A percentile compares a stretch with the other conserved stretches of the same genome.
phyloP scores from a whole-genome alignment of 2,329 filamentous ascomycete genomes.

The Fusarium lateritium region DNA sequence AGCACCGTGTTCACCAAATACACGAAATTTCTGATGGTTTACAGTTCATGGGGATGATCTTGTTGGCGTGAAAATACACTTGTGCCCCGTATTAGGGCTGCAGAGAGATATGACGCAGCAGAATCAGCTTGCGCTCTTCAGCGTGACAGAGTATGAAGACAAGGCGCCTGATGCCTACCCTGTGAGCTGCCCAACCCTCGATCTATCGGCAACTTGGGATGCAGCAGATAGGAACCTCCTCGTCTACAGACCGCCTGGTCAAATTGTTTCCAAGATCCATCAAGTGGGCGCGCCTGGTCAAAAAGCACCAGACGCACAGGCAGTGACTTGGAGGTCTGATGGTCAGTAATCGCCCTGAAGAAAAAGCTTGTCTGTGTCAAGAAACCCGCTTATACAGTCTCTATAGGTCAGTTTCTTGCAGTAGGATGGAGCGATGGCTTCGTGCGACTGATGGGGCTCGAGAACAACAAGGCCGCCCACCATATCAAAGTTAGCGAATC shows the following conservation, averaged over 20 bases:
- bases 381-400: not conserved
- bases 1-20: not conserved
- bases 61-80: not conserved
- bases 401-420: slow-evolving; percentile 79
- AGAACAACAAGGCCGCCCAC: slow-evolving; percentile 86
- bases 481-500: slow-evolving; percentile 71
- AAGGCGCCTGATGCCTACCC: slow-evolving; percentile 72
- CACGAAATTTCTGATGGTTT: not conserved
- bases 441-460: slow-evolving; percentile 82
- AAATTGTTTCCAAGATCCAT: slow-evolving; percentile 70
- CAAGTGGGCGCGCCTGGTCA: slow-evolving; percentile 59
- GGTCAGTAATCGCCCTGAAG: slow-evolving; percentile 64
- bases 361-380: not conserved
- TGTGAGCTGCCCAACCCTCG: slow-evolving; percentile 86
- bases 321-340: slow-evolving; percentile 76
- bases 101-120: slow-evolving; percentile 47
- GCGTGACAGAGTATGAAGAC: slow-evolving; percentile 71
- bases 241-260: slow-evolving; percentile 84
- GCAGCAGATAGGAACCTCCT: slow-evolving; percentile 77
- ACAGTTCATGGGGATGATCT: slow-evolving; percentile 10
- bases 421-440: slow-evolving; percentile 87
- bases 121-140: slow-evolving; percentile 62
- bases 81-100: slow-evolving; percentile 10
- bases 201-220: slow-evolving; percentile 81
- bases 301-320: slow-evolving; percentile 60